These are phyloP conservation scores for Plasmodium vivax DNA, from an alignment of 169 alveolate species.

Conservation along the genomic window DNA sequence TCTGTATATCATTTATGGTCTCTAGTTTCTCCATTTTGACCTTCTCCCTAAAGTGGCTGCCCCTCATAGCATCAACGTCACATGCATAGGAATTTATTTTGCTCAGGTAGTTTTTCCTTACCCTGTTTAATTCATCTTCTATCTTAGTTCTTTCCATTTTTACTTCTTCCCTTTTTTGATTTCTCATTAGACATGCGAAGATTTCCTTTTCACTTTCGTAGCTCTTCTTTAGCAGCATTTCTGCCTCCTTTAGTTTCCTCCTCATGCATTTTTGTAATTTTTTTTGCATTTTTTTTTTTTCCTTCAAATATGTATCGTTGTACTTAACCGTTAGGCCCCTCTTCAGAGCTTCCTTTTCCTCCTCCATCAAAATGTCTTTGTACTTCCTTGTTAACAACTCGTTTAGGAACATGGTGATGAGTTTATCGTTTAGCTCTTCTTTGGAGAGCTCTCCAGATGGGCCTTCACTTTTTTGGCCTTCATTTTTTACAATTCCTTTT, in stretches of 20 bases:
- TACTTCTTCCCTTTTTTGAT: slow-evolving; percentile 29
- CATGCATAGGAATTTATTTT: slow-evolving; percentile 61
- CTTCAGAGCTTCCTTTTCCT: slow-evolving; percentile 46
- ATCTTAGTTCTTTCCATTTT: slow-evolving; percentile 45
- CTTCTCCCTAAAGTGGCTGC: neutral
- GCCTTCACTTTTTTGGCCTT: slow-evolving; percentile 3
- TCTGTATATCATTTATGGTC: slow-evolving; percentile 24
- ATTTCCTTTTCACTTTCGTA: slow-evolving; percentile 53
- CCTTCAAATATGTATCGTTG: slow-evolving; percentile 20
- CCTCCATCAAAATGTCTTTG: slow-evolving; percentile 52
- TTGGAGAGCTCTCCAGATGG: slow-evolving; percentile 6
- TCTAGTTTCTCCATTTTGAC: slow-evolving; percentile 22
- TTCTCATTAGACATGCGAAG: neutral
- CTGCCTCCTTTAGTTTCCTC: slow-evolving; percentile 35
- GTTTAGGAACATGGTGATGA: slow-evolving; percentile 23
- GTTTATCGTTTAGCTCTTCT: slow-evolving; percentile 42
- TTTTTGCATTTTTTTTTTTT: slow-evolving; percentile 50
- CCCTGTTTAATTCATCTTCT: neutral
- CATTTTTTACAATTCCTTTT: slow-evolving; percentile 6
- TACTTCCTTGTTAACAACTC: slow-evolving; percentile 32
- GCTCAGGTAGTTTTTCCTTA: slow-evolving; percentile 35
- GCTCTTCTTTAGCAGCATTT: slow-evolving; percentile 29
- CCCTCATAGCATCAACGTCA: slow-evolving; percentile 53
- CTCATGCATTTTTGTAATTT: slow-evolving; percentile 9
- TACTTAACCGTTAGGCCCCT: slow-evolving; percentile 38